Percentiles rank a stretch among this genome's conserved stretches.
phyloP scores from a whole-genome alignment of 2,329 filamentous ascomycete species.

The Monilinia polystroma region DNA sequence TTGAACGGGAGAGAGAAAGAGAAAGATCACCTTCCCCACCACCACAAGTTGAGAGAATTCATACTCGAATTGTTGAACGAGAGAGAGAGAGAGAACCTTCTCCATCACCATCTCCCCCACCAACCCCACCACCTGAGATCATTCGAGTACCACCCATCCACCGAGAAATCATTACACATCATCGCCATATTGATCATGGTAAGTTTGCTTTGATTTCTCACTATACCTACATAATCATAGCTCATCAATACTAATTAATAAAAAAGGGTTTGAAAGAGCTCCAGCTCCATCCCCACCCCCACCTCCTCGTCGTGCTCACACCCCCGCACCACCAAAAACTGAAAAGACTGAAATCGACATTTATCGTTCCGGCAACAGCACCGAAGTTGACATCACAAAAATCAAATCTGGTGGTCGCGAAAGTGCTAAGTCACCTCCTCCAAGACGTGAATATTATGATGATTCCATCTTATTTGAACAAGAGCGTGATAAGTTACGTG shows the following conservation, averaged over 20 bases:
- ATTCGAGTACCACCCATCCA: slow-evolving; percentile 78
- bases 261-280: slow-evolving; percentile 37
- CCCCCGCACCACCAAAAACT: slow-evolving; percentile 35
- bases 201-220: slow-evolving; percentile 39
- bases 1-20: slow-evolving; percentile 35
- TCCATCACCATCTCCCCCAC: slow-evolving; percentile 35
- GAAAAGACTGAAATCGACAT: slow-evolving; percentile 62
- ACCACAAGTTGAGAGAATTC: slow-evolving; percentile 32
- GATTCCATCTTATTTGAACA: slow-evolving; percentile 66
- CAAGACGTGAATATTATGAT: slow-evolving; percentile 50
- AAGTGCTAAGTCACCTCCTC: slow-evolving; percentile 26
- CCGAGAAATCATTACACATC: slow-evolving; percentile 79
- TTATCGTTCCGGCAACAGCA: slow-evolving; percentile 52
- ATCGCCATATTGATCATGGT: slow-evolving; percentile 86
- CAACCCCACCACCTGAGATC: slow-evolving; percentile 45
- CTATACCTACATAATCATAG: background rate
- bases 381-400: slow-evolving; percentile 55
- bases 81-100: slow-evolving; percentile 30
- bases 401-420: slow-evolving; percentile 27
- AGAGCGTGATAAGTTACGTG: slow-evolving; percentile 36
- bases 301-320: slow-evolving; percentile 28
- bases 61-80: slow-evolving; percentile 32
- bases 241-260: slow-evolving; percentile 17
- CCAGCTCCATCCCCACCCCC: slow-evolving; percentile 26
- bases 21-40: slow-evolving; percentile 36